phyloP scores from a whole-genome alignment of 164 flowering plant genomes.

The Annona cherimola region DNA sequence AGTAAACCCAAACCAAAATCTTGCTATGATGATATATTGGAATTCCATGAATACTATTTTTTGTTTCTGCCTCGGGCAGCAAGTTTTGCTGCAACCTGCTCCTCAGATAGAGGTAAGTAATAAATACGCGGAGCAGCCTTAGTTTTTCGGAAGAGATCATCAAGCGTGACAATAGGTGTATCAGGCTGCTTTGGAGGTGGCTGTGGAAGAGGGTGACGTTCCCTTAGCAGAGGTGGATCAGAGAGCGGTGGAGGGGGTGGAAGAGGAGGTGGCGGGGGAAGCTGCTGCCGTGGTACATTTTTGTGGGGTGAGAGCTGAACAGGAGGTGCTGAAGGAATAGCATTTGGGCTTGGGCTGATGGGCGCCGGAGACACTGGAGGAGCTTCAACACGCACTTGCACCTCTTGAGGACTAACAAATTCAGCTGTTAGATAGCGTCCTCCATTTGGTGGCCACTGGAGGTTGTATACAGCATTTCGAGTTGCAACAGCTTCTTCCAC shows the following conservation, averaged over 20 bases:
- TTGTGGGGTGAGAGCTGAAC: slow-evolving; percentile 47
- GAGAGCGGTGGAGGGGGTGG: slow-evolving; percentile 53
- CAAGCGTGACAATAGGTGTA: slow-evolving; percentile 71
- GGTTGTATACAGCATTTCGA: slow-evolving; percentile 78
- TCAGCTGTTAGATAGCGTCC: slow-evolving; percentile 78
- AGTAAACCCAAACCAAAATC: not conserved
- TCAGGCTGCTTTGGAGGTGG: slow-evolving; percentile 57
- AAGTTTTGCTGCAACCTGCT: slow-evolving; percentile 61
- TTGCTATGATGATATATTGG: not conserved
- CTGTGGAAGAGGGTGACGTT: slow-evolving; percentile 47
- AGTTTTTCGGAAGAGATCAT: slow-evolving; percentile 82
- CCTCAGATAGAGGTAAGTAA: slow-evolving; percentile 79
- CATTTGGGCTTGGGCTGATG: slow-evolving; percentile 9
- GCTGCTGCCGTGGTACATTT: slow-evolving; percentile 40
- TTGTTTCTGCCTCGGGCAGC: slow-evolving; percentile 35
- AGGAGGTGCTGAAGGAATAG: slow-evolving; percentile 21
- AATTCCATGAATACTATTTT: slow-evolving; percentile 27
- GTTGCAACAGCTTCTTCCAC: slow-evolving; percentile 82
- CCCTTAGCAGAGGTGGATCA: slow-evolving; percentile 42
- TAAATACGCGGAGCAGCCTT: slow-evolving; percentile 78
- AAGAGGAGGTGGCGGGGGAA: slow-evolving; percentile 44
- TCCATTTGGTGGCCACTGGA: slow-evolving; percentile 95
- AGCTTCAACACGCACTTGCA: slow-evolving; percentile 46
- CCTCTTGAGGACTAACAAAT: slow-evolving; percentile 88
- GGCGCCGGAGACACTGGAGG: slow-evolving; percentile 35